Base-by-base conservation (phyloP, 192 early-diverging fungal genomes). In the Oehlia diaphana region DNA sequence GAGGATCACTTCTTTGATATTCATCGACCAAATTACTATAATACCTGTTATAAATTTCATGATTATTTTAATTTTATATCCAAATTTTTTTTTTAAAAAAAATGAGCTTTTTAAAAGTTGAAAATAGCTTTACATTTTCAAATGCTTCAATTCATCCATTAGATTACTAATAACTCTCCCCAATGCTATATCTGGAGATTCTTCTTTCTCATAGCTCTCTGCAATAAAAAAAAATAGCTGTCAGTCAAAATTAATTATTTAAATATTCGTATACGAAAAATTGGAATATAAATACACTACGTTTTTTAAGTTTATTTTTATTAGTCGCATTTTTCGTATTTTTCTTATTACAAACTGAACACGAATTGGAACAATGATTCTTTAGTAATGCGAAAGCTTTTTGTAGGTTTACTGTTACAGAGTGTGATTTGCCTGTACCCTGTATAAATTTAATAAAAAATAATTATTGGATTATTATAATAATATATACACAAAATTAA, bases 331-430 rank as follows among this genome's bases (percentile, higher is more conserved):
- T 72, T 47, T 72, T 26, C 28, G 28, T 6, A 26, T 47, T 72
- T 4, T 49, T 21, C 42, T 72, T 72, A 23, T 72, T 72, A 39
- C 71, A 72, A 19, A 72, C 42, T 23, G 39, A 72, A 39, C 44
- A 72, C 9, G 71, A 72, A n/a, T 39, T 39, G 5, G 71, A 2
- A 72, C 44, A 53, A 49, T 72, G 12, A 47, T 47, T 72, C 42
- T 72, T 72, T 49, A 47, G 21, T 7, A 47, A 42, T 2, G 35
- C 71, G 26, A 72, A 72, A 7, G 71, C 42, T 39, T 39, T 33
- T 72, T 72, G 71, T 47, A 72, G 39, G 13, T 72, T 49, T 16
- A 72, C 71, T 16, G 71, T 72, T 47, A 47, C 44, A 47, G 44
- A 47, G 10, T 47, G 44, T 47, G 71, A 49, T 72, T 72, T 72